Base-by-base conservation (phyloP, 2,329 filamentous ascomycete genomes). In the Neofusicoccum kwambonambiense region DNA sequence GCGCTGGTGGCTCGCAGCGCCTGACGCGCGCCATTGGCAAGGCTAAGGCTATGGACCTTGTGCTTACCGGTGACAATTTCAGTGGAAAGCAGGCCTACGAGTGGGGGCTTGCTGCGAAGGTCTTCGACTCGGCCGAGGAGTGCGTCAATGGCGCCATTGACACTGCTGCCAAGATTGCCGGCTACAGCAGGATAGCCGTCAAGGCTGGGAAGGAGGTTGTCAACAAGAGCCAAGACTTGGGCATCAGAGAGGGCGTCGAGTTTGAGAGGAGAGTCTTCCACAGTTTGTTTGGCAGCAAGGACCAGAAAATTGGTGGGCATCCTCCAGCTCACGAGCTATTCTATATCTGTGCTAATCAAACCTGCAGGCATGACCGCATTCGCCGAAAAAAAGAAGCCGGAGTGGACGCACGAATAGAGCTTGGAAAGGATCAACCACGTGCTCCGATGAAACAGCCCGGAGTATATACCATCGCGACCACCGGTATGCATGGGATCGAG, bases 201-300 rank as follows among this genome's bases (percentile, higher is more conserved):
- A 88, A 92, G 80, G 95, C 91, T 11, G 90, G 87, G 65, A 99
- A 99, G 84, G 95, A 99, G 83, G 94, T 95, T n/a, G 94, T 99
- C 64, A 97, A 98, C 78, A 98, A 97, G 88, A 97, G 93, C 78
- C 93, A 98, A 83, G 95, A 99, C 72, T 80, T 97, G 70, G 84
- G 89, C 3, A 81, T 99, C 66, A 83, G 90, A 70, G 95, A 98
- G 74, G 95, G 95, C 13, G 90, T 99, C 1, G 95, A 99, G 81
- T 98, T 88, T 79, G 95, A 99, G 85, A 86, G 95, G 75, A 87
- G 93, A 62, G 85, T 98, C 39, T 99, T 99, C 83, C 95, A 99
- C 79, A 86, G 89, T 31, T 75, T 97, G 73, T 99, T 99, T 81
- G 95, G 94, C 22, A 96, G 90, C 76, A 87, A 92, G 80, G 95